Conservation (phyloP, 768 basidiomycete genomes). For the Kwoniella botswanensis region DNA sequence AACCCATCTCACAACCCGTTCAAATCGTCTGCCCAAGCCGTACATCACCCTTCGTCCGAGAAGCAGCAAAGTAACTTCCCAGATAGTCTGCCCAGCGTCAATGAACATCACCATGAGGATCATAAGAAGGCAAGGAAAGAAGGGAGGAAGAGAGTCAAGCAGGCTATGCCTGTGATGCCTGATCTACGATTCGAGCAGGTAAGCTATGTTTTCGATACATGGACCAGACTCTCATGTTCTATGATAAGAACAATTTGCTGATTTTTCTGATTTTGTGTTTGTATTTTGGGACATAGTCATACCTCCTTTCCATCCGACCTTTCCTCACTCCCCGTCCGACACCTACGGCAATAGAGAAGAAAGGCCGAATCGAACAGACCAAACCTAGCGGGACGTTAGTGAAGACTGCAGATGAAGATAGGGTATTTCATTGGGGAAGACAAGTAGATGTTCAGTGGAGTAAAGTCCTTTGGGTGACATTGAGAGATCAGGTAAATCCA, state of each 20-base stretch:
- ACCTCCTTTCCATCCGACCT: conserved; percentile 55
- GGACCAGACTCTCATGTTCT: no score
- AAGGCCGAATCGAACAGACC: conserved; percentile 19
- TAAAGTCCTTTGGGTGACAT: conserved; percentile 51
- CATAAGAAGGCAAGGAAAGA: conserved; percentile 27
- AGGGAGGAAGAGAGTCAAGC: conserved; percentile 39
- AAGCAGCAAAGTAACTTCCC: conserved; percentile 35
- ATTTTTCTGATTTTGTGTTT: not conserved
- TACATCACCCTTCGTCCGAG: conserved; percentile 31
- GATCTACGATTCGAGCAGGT: conserved; percentile 58
- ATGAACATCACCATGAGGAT: conserved; percentile 9
- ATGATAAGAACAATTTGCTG: not conserved
- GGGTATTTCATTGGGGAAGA: conserved; percentile 56
- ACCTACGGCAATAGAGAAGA: conserved; percentile 14
- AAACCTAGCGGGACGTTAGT: conserved; percentile 35
- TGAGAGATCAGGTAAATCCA: conserved; percentile 55
- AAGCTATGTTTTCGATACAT: not conserved
- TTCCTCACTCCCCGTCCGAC: conserved; percentile 49
- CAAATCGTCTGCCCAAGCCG: conserved; percentile 44
- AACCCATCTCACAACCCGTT: conserved; percentile 54
- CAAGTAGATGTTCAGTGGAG: conserved; percentile 54
- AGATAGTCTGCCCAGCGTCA: conserved; percentile 19
- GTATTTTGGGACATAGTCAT: conserved; percentile 41
- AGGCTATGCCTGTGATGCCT: conserved; percentile 49
- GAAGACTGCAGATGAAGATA: conserved; percentile 43